Percentiles rank a stretch among this genome's conserved stretches.
Conservation (phyloP, 2,329 filamentous ascomycete species). For the Dryadomyces sulphureus region DNA sequence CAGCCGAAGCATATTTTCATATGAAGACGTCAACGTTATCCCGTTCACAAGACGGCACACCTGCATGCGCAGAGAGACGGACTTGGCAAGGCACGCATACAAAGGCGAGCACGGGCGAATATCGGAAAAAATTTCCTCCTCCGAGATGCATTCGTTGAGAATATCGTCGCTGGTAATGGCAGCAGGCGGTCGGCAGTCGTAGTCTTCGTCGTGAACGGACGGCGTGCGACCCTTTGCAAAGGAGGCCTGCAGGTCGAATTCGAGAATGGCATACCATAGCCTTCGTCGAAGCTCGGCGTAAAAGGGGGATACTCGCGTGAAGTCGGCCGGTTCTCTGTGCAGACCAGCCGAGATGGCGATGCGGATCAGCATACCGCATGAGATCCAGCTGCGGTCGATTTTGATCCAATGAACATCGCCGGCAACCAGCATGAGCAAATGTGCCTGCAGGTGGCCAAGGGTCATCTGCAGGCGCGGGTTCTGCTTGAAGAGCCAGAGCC, state of each 20-base stretch:
- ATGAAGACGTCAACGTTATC: neutral
- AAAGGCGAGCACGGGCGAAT: neutral
- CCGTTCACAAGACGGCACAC: neutral
- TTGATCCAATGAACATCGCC: constrained; percentile 4
- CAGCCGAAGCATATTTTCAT: neutral
- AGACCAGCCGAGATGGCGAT: constrained; percentile 32
- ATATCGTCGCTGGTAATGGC: constrained; percentile 32
- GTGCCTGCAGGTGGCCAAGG: constrained; percentile 1
- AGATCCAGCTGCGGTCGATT: constrained; percentile 28
- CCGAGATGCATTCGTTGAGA: constrained; percentile 12
- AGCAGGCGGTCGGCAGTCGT: constrained; percentile 28
- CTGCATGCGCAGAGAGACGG: neutral
- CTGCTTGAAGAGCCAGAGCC: constrained; percentile 3
- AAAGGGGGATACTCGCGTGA: constrained; percentile 19
- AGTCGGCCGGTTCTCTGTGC: constrained; percentile 27
- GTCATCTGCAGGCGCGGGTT: constrained; percentile 3
- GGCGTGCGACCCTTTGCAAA: constrained; percentile 28
- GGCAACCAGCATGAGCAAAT: constrained; percentile 2
- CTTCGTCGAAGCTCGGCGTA: constrained; percentile 30
- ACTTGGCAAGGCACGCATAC: neutral
- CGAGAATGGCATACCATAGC: constrained; percentile 37
- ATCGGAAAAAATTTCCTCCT: neutral
- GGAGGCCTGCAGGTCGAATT: constrained; percentile 28
- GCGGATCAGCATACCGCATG: constrained; percentile 26
- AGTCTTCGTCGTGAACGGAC: constrained; percentile 26